Percentiles rank a stretch among this genome's conserved stretches.
Evolutionary conservation across 148 eudicot species (phyloP).

Genomic region (Vaccinium macrocarpon): DNA sequence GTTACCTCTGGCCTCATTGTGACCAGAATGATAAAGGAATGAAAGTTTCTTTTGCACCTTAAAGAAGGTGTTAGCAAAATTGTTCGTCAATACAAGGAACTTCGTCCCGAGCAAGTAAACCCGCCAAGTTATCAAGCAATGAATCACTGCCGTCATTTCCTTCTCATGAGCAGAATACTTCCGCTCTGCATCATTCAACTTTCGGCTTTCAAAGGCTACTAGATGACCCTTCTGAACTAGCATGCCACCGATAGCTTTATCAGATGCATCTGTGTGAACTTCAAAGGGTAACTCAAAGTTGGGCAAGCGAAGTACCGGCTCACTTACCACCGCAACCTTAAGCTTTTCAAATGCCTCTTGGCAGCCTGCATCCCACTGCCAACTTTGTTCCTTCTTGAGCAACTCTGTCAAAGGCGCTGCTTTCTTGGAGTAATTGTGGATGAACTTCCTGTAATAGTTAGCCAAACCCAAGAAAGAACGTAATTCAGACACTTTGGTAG

Average conservation of each 20-base stretch:
- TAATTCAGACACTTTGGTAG: neutral
- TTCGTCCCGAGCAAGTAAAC: neutral
- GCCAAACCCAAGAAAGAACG: neutral
- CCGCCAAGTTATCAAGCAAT: neutral
- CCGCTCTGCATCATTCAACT: too few species aligned
- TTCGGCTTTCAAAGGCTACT: too few species aligned
- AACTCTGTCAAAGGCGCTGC: too few species aligned
- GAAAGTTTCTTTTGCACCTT: slow-evolving; percentile 11
- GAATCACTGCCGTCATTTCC: neutral
- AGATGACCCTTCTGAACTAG: too few species aligned
- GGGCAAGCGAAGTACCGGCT: neutral
- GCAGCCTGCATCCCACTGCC: neutral
- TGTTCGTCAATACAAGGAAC: slow-evolving; percentile 7
- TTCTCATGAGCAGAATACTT: neutral
- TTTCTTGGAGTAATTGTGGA: too few species aligned
- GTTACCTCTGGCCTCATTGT: too few species aligned
- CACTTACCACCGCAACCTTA: neutral
- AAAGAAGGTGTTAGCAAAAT: slow-evolving; percentile 12
- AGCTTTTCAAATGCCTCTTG: neutral
- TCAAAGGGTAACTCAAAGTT: too few species aligned
- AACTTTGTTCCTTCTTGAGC: neutral
- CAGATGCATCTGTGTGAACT: too few species aligned
- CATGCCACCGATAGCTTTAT: too few species aligned
- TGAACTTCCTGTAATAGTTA: neutral
- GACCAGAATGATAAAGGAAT: too few species aligned